These are phyloP conservation scores for Hygrophoropsis aurantiaca DNA, from an alignment of 768 basidiomycete species.

Conservation along the genomic window DNA sequence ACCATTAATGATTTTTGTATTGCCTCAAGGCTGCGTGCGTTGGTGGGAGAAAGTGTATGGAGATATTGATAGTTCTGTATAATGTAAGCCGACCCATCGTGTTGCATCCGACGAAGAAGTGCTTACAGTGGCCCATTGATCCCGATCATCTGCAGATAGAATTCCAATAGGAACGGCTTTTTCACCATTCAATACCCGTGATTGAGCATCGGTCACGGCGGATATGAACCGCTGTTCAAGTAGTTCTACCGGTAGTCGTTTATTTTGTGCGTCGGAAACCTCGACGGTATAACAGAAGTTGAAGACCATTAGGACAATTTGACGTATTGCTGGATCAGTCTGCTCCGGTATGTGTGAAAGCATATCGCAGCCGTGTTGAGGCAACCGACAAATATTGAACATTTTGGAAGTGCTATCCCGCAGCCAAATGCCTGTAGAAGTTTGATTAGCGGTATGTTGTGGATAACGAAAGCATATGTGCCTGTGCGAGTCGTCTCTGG, in stretches of 20 bases:
- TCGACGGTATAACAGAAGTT: conserved; percentile 81
- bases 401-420: conserved; percentile 54
- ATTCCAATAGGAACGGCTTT: conserved; percentile 61
- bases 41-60: conserved; percentile 62
- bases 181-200: conserved; percentile 52
- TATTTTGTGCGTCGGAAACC: conserved; percentile 48
- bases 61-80: conserved; percentile 71
- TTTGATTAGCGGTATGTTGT: conserved; percentile 1
- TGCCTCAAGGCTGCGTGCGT: conserved; percentile 55
- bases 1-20: conserved; percentile 78
- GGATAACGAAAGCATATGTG: conserved; percentile 18
- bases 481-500: conserved; percentile 75
- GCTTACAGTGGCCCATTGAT: conserved; percentile 78
- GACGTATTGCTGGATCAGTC: conserved; percentile 47
- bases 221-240: conserved; percentile 48
- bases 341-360: conserved; percentile 50
- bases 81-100: conserved; percentile 1
- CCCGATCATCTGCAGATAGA: conserved; percentile 78
- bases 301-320: conserved; percentile 68
- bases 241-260: conserved; percentile 32
- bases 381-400: conserved; percentile 81
- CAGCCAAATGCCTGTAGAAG: conserved; percentile 58
- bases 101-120: neutral
- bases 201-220: conserved; percentile 57
- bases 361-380: conserved; percentile 62